Conservation (phyloP, 345 rosid species). For the Aquilaria yunnanensis region DNA sequence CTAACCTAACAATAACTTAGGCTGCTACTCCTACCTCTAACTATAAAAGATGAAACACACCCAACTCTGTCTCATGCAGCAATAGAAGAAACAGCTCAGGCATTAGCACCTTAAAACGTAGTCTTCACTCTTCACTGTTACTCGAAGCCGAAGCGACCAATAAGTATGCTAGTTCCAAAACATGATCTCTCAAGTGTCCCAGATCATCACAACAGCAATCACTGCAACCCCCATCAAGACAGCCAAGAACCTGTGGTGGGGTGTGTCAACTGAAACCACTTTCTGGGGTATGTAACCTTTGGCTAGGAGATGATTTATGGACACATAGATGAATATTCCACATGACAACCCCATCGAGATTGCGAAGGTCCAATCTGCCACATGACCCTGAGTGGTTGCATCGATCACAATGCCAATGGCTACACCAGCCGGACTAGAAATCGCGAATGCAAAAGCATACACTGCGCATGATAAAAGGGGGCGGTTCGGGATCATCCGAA, state of each 20-base stretch:
- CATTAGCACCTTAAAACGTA: no score
- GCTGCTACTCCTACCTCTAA: no score
- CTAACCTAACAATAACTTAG: no score
- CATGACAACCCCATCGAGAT: slow-evolving; percentile 78
- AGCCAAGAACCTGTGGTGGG: slow-evolving; percentile 46
- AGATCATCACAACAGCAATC: slow-evolving; percentile 65
- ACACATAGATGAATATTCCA: slow-evolving; percentile 68
- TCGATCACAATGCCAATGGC: slow-evolving; percentile 71
- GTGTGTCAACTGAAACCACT: slow-evolving; percentile 29
- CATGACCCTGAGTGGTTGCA: slow-evolving; percentile 62
- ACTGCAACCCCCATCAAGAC: slow-evolving; percentile 52
- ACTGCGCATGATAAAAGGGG: slow-evolving; percentile 45
- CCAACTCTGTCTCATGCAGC: no score
- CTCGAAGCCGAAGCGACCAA: no score
- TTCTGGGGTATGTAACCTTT: slow-evolving; percentile 47
- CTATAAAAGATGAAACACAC: no score
- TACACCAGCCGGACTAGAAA: slow-evolving; percentile 71
- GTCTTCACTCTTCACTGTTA: no score
- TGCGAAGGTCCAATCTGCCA: slow-evolving; percentile 73
- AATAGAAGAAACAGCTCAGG: no score
- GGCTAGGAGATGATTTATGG: slow-evolving; percentile 60
- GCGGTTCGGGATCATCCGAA: slow-evolving; percentile 64
- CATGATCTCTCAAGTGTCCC: slow-evolving; percentile 39
- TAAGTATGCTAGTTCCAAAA: neutral
- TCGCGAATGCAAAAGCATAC: slow-evolving; percentile 71